Evolutionary conservation across 306 rosid species (phyloP).

Genomic region (Astragalus membranaceus): DNA sequence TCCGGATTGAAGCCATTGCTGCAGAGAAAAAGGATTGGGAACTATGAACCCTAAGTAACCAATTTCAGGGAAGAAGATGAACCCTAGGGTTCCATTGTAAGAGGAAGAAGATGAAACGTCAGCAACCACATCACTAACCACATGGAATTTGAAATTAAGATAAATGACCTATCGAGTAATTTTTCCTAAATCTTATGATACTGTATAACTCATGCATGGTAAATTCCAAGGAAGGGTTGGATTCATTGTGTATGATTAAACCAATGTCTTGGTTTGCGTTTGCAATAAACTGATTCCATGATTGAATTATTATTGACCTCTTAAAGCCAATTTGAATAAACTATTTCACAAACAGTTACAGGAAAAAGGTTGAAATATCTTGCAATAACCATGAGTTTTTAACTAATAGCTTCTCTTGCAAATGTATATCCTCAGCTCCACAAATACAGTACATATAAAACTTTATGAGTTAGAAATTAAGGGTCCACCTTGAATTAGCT

Average conservation of each 20-base stretch:
- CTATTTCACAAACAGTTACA: neutral
- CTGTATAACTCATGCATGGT: neutral
- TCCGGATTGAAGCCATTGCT: no score
- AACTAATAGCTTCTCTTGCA: neutral
- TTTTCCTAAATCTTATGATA: neutral
- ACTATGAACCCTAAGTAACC: no score
- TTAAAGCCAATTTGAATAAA: neutral
- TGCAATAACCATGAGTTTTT: neutral
- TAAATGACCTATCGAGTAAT: neutral
- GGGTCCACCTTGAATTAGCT: neutral
- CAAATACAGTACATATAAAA: no score
- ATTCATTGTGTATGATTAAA: neutral
- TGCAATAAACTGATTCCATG: neutral
- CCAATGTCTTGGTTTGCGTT: neutral
- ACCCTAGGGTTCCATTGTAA: no score
- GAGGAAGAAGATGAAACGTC: no score
- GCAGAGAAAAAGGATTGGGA: no score
- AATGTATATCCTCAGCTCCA: neutral
- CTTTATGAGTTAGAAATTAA: neutral
- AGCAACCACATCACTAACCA: no score
- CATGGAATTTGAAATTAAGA: no score
- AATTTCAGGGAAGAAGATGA: no score
- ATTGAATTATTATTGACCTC: neutral
- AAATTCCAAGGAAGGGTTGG: neutral
- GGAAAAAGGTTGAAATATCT: neutral